Evolutionary conservation across 1,284 basidiomycete species (phyloP).

Genomic region (Puccinia coronata): DNA sequence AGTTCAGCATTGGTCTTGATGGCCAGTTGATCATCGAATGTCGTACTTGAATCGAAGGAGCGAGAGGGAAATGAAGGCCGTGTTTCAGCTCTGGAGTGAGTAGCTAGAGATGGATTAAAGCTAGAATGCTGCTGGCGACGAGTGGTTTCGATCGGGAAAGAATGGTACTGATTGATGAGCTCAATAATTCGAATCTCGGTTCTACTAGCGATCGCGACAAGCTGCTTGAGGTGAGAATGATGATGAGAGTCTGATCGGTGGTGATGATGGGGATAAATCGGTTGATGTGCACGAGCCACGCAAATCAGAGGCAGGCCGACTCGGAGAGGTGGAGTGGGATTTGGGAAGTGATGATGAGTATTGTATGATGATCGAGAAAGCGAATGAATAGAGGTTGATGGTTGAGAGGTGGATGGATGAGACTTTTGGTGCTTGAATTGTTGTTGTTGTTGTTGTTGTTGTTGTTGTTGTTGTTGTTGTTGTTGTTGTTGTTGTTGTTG

Average conservation of each 20-base stretch:
- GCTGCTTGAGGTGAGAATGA: conserved; percentile 25
- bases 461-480: conserved; percentile 11
- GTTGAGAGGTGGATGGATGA: conserved; percentile 20
- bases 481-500: neutral
- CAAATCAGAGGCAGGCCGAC: conserved; percentile 31
- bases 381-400: conserved; percentile 32
- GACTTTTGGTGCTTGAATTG: conserved; percentile 19
- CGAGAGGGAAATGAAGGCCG: neutral
- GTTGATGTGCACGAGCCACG: conserved; percentile 21
- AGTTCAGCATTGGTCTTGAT: conserved; percentile 39
- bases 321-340: conserved; percentile 31
- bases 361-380: conserved; percentile 19
- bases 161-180: conserved; percentile 28
- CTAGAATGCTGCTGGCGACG: neutral
- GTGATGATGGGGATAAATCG: conserved; percentile 10
- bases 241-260: neutral
- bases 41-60: conserved; percentile 19
- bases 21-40: conserved; percentile 21
- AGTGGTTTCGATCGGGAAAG: neutral
- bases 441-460: conserved; percentile 19
- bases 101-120: conserved; percentile 14
- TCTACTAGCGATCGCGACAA: conserved; percentile 28
- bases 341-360: conserved; percentile 31
- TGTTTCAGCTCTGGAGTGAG: neutral
- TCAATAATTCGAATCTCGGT: conserved; percentile 34